Conservation (phyloP, 805 yeast genomes). For the Ogataea parapolymorpha region DNA sequence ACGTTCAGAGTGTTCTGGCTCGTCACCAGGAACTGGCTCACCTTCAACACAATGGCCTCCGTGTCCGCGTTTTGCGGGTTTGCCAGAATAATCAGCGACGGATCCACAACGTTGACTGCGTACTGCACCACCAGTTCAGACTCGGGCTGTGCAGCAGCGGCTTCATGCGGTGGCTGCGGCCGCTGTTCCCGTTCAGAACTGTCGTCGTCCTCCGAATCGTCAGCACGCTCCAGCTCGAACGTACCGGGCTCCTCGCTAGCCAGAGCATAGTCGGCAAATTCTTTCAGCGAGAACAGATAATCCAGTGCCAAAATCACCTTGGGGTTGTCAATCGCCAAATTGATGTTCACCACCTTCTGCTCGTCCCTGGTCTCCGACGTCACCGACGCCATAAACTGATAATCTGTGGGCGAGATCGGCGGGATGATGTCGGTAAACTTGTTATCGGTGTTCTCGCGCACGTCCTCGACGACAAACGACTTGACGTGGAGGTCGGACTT, state of each 20-base stretch:
- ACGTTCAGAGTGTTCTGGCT: slow-evolving; percentile 65
- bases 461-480: slow-evolving; percentile 77
- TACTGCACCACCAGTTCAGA: slow-evolving; percentile 11
- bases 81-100: slow-evolving; percentile 76
- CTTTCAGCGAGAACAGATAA: slow-evolving; percentile 72
- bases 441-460: slow-evolving; percentile 58
- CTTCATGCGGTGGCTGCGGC: slow-evolving; percentile 8
- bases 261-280: slow-evolving; percentile 54
- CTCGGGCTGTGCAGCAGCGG: slow-evolving; percentile 1
- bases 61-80: slow-evolving; percentile 66
- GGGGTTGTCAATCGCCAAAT: slow-evolving; percentile 76
- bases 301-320: slow-evolving; percentile 79
- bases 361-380: slow-evolving; percentile 39
- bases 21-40: slow-evolving; percentile 71
- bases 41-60: slow-evolving; percentile 87
- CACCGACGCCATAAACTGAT: slow-evolving; percentile 66
- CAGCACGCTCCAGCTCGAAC: slow-evolving; percentile 8
- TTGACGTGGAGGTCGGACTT: slow-evolving; percentile 60
- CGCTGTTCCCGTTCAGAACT: not conserved
- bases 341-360: slow-evolving; percentile 43
- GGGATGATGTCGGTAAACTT: slow-evolving; percentile 83
- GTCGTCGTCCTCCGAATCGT: not conserved
- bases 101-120: slow-evolving; percentile 61
- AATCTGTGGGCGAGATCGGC: slow-evolving; percentile 51
- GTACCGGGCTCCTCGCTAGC: slow-evolving; percentile 8